A percentile compares a stretch with the other conserved stretches of the same genome.
Evolutionary conservation across 768 basidiomycete species (phyloP).

Genomic region (Amanita muscaria): DNA sequence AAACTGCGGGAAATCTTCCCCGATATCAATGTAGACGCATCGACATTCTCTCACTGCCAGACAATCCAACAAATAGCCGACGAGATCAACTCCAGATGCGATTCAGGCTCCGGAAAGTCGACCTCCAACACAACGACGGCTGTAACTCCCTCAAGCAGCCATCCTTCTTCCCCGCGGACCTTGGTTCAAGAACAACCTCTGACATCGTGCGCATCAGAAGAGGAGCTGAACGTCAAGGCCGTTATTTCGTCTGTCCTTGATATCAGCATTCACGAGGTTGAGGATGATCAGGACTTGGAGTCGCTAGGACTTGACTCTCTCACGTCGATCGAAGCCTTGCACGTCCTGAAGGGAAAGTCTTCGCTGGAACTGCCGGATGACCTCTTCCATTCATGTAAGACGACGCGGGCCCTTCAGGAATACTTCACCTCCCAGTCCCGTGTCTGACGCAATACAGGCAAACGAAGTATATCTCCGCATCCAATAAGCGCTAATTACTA

Average conservation of each 20-base stretch:
- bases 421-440: not conserved
- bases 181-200: too few species aligned
- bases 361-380: not conserved
- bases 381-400: conserved; percentile 5
- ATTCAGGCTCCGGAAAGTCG: conserved; percentile 13
- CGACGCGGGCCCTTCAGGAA: not conserved
- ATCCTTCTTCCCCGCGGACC: conserved; percentile 13
- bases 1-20: conserved; percentile 30
- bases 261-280: conserved; percentile 2
- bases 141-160: conserved; percentile 13
- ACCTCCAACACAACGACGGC: conserved; percentile 8
- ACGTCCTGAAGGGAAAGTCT: conserved; percentile 2
- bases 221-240: not conserved
- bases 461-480: too few species aligned
- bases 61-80: conserved; percentile 26
- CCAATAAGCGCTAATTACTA: too few species aligned
- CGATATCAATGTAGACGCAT: conserved; percentile 19
- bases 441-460: too few species aligned
- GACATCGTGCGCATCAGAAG: too few species aligned
- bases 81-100: not conserved
- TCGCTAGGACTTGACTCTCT: conserved; percentile 8
- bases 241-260: conserved; percentile 7
- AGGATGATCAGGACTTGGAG: conserved; percentile 6
- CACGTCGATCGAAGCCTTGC: conserved; percentile 7
- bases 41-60: conserved; percentile 25